A percentile compares a stretch with the other conserved stretches of the same genome.
phyloP scores from a whole-genome alignment of 805 yeast species.

The Ogataea zsoltii region DNA sequence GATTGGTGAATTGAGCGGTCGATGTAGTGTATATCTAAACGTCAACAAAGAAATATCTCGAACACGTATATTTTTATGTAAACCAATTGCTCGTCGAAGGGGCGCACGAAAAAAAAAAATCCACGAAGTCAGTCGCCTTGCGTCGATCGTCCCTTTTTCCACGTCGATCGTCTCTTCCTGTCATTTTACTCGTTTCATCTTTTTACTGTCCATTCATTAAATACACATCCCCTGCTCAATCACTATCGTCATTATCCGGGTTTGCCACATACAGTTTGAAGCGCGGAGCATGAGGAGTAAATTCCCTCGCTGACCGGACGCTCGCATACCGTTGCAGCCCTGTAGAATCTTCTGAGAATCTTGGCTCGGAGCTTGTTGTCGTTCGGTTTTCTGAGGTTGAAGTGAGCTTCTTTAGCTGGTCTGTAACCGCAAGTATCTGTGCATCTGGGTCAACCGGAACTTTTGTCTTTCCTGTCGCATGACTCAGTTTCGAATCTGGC shows the following conservation, averaged over 20 bases:
- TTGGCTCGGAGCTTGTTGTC: conserved; percentile 5
- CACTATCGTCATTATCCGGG: conserved; percentile 41
- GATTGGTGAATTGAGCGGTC: conserved; percentile 1
- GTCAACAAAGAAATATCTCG: not conserved
- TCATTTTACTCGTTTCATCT: not conserved
- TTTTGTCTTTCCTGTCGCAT: conserved; percentile 29
- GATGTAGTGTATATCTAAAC: too few species aligned
- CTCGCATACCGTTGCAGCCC: conserved; percentile 37
- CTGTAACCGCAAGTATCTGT: conserved; percentile 32
- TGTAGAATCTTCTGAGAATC: not conserved
- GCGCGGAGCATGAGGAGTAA: conserved; percentile 35
- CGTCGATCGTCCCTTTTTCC: conserved; percentile 13
- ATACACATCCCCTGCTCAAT: not conserved
- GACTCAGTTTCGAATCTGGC: conserved; percentile 36
- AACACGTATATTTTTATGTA: conserved; percentile 19
- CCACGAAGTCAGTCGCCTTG: not conserved
- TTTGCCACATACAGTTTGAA: conserved; percentile 57
- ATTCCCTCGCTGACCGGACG: conserved; percentile 31
- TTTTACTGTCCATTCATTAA: not conserved
- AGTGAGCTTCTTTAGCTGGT: conserved; percentile 32
- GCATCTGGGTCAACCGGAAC: conserved; percentile 36
- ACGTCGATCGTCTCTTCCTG: conserved; percentile 6
- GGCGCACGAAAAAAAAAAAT: not conserved
- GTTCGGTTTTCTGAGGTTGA: conserved; percentile 7
- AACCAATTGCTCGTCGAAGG: not conserved